Percentiles rank a stretch among this genome's conserved stretches.
Conservation (phyloP, 2,329 filamentous ascomycete genomes). For the Ascocoryne sarcoides region DNA sequence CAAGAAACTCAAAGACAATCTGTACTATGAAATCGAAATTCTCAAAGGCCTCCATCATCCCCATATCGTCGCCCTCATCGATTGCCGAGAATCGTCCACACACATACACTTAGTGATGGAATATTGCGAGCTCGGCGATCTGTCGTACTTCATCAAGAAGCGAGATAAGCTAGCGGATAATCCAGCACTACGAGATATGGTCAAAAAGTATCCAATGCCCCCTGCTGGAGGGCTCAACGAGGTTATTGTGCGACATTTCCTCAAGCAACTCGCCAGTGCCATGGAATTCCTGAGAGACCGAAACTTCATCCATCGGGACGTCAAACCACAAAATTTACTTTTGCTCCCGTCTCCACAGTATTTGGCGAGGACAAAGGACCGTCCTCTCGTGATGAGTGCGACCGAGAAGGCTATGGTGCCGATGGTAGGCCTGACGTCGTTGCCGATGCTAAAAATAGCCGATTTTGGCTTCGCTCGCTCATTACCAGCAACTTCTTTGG, state of each 20-base stretch:
- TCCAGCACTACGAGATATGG: conserved; percentile 79
- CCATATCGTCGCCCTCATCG: conserved; percentile 92
- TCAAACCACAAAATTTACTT: conserved; percentile 94
- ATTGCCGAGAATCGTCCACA: conserved; percentile 77
- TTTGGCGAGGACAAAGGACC: conserved; percentile 49
- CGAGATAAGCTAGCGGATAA: conserved; percentile 72
- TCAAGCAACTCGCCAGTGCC: conserved; percentile 89
- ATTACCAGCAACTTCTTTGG: conserved; percentile 80
- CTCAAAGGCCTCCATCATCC: conserved; percentile 89
- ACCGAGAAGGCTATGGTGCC: conserved; percentile 76
- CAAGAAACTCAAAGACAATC: conserved; percentile 92
- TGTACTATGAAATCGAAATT: conserved; percentile 92
- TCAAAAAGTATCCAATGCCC: conserved; percentile 83
- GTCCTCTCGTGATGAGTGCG: conserved; percentile 63
- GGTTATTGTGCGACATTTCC: conserved; percentile 90
- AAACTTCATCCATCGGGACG: conserved; percentile 90
- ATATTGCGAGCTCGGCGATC: conserved; percentile 89
- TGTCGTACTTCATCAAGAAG: conserved; percentile 95
- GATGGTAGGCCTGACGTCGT: conserved; percentile 66
- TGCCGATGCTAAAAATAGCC: conserved; percentile 95
- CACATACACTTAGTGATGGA: conserved; percentile 98
- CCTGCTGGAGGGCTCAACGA: conserved; percentile 83
- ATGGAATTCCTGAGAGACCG: conserved; percentile 77
- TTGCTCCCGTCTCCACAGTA: conserved; percentile 75
- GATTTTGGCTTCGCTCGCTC: conserved; percentile 98